A percentile compares a stretch with the other conserved stretches of the same genome.
These are phyloP conservation scores for Balamuthia mandrillaris DNA, from an alignment of 208 protist genomes.

Conservation along the genomic window DNA sequence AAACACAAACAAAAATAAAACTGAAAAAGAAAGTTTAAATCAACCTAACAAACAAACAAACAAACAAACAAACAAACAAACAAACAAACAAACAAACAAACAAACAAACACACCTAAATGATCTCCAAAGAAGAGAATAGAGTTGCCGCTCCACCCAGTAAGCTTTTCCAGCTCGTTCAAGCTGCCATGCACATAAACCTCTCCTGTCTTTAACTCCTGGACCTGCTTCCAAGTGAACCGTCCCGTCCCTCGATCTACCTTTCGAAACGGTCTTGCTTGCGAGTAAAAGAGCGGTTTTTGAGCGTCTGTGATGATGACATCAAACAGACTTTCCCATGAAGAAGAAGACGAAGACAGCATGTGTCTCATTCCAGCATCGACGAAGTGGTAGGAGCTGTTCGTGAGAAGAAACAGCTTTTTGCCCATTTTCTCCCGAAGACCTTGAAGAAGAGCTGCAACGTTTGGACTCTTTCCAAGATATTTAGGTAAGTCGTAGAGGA, in stretches of 20 bases:
- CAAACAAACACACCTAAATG: no score
- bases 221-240: conserved; percentile 36
- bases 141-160: not conserved
- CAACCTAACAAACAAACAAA: no score
- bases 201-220: not conserved
- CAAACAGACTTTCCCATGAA: conserved; percentile 37
- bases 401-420: conserved; percentile 53
- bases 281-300: conserved; percentile 40
- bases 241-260: not conserved
- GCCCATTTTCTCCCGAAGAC: not conserved
- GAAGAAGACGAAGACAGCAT: not conserved
- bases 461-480: conserved; percentile 40
- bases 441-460: conserved; percentile 25
- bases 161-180: conserved; percentile 17
- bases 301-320: conserved; percentile 32
- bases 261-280: conserved; percentile 26
- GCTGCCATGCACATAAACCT: conserved; percentile 36
- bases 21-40: no score
- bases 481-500: conserved; percentile 23
- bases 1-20: no score
- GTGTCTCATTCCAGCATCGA: conserved; percentile 40
- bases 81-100: no score
- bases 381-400: conserved; percentile 38
- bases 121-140: conserved; percentile 41
- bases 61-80: no score